phyloP scores from a whole-genome alignment of 208 protist genomes.

The Crithidia thermophila region DNA sequence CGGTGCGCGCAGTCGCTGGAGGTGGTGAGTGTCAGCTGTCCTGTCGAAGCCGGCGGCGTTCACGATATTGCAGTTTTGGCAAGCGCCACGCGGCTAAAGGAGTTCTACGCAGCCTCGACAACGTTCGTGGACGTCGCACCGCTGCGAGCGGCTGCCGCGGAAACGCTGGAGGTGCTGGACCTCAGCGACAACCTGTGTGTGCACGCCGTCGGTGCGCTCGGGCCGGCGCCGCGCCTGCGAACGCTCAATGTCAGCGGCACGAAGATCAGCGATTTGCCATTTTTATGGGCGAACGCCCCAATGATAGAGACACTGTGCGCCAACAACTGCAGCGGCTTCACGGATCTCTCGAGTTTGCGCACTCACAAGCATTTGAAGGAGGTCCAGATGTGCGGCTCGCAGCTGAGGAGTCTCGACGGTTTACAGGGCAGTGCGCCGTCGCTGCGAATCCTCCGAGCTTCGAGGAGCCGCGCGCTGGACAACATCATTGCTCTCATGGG shows the following conservation, averaged over 20 bases:
- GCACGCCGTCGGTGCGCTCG: not conserved
- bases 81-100: not conserved
- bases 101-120: not conserved
- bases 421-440: not conserved
- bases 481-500: not conserved
- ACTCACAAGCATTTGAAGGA: not conserved
- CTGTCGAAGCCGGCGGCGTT: not conserved
- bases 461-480: not conserved
- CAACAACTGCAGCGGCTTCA: not conserved
- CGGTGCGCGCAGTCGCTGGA: not conserved
- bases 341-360: not conserved
- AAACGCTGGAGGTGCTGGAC: slow-evolving; percentile 2
- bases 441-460: not conserved
- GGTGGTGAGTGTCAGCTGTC: slow-evolving; percentile 6
- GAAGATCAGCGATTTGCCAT: not conserved
- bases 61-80: not conserved
- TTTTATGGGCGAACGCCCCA: not conserved
- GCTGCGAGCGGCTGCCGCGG: not conserved
- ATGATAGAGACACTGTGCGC: not conserved
- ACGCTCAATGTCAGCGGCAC: slow-evolving; percentile 2
- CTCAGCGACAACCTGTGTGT: not conserved
- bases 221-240: not conserved
- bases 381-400: not conserved
- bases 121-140: not conserved
- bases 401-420: not conserved